Percentiles rank a stretch among this genome's conserved stretches.
These are phyloP conservation scores for Ustilago curta DNA, from an alignment of 1,284 basidiomycete genomes.

Conservation along the genomic window DNA sequence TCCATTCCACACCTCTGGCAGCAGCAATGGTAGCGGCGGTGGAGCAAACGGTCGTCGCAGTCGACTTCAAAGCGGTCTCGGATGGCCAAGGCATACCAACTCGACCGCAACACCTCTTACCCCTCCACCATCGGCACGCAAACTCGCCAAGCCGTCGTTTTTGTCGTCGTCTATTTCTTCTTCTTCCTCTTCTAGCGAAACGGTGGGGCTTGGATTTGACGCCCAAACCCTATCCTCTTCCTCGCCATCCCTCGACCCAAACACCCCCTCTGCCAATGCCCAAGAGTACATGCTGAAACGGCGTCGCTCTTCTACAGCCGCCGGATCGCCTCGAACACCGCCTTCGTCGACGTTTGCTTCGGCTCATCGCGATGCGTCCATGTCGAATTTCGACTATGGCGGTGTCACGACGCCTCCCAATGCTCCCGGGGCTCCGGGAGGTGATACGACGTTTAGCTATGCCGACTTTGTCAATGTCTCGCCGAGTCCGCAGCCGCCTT, in stretches of 20 bases:
- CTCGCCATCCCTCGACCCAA: neutral
- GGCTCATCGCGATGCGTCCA: neutral
- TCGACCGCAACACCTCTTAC: conserved; percentile 15
- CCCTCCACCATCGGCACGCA: conserved; percentile 20
- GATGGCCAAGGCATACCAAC: conserved; percentile 9
- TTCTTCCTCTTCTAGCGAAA: neutral
- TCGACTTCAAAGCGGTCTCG: conserved; percentile 5
- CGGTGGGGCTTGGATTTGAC: conserved; percentile 21
- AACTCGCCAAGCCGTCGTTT: neutral
- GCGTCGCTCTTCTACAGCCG: neutral
- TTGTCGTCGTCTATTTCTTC: too few relatives aligned
- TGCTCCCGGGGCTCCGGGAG: conserved; percentile 30
- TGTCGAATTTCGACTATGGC: neutral
- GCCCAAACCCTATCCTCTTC: conserved; percentile 12
- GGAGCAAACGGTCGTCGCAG: conserved; percentile 15
- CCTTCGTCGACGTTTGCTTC: neutral
- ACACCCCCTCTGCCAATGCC: conserved; percentile 21
- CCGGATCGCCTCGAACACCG: conserved; percentile 18
- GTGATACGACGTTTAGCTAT: conserved; percentile 53
- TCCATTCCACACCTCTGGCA: conserved; percentile 20
- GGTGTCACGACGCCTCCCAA: conserved; percentile 17
- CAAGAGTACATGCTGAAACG: conserved; percentile 29
- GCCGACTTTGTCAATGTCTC: conserved; percentile 59
- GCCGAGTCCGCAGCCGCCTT: conserved; percentile 49
- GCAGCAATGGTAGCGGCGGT: conserved; percentile 3